Evolutionary conservation across 306 rosid genomes (phyloP).

Genomic region (Herpetospermum pedunculosum): DNA sequence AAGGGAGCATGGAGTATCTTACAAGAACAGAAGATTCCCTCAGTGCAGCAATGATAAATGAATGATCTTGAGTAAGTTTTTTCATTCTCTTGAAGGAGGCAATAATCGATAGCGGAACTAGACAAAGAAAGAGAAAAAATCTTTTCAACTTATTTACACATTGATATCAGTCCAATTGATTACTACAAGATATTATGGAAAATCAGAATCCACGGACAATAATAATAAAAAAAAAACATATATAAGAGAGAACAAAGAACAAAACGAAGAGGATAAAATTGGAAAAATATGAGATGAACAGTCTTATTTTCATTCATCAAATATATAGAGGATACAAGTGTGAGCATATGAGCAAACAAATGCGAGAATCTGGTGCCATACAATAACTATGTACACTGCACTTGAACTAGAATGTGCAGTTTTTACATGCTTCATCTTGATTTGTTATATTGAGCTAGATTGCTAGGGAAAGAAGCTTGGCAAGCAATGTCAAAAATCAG

Average conservation of each 20-base stretch:
- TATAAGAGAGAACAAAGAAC: background rate
- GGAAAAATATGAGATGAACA: background rate
- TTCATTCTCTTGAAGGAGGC: conserved; percentile 81
- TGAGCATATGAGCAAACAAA: background rate
- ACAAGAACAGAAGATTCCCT: conserved; percentile 78
- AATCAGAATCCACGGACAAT: background rate
- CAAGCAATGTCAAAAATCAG: background rate
- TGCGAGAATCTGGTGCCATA: background rate
- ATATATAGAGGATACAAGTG: background rate
- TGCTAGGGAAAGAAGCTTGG: background rate
- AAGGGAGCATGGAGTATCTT: conserved; percentile 20
- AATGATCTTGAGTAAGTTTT: conserved; percentile 49
- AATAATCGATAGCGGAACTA: conserved; percentile 66
- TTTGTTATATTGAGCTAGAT: background rate
- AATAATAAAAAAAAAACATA: background rate
- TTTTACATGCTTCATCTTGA: background rate
- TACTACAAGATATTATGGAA: background rate
- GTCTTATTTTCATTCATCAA: background rate
- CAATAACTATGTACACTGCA: background rate
- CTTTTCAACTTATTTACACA: background rate
- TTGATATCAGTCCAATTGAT: background rate
- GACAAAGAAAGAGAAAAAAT: conserved; percentile 18
- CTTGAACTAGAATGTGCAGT: background rate
- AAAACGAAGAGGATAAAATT: background rate
- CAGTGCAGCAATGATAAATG: conserved; percentile 49